Evolutionary conservation across 768 basidiomycete genomes (phyloP), one percentile per base, ranked within the genome.

Genomic region (Leccinum uliginosum): DNA sequence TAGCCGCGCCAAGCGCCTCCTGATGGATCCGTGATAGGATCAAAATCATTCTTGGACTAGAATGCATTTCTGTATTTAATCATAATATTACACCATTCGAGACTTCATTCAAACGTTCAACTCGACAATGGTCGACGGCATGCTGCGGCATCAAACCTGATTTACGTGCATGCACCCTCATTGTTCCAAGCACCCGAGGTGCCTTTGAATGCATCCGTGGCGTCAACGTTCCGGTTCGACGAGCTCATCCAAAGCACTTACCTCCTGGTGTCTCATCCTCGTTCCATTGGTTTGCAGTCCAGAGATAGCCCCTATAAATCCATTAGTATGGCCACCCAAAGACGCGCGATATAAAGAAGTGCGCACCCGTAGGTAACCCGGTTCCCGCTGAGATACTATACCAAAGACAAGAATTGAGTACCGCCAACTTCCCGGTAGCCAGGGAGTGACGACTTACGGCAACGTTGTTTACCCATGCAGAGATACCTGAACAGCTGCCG

Each of bases 101-200:
- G 38, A 38, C n/a, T n/a, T 38, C 17, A 17, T 38, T 38, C 17
- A n/a, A 38, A 38, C 38, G n/a, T 38, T 38, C 38, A n/a, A 38
- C 9, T n/a, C 38, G 38, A 38, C 38, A 9, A 10, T 4, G n/a
- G 38, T 38, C 38, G n/a, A 38, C n/a, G 38, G 35, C 35, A 17
- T 35, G 34, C 34, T 35, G 34, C 7, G 35, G 8, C 38, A 38
- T 38, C 8, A 38, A 38, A 9, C 4, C 9, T 38, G 17, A n/a
- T 30, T 30, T 32, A 49, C n/a, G 26, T 4, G 35, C 85, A 87
- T 43, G 77, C 65, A 8, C 84, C 83, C 64, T 80, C 71, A 62
- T 86, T 78, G 48, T 72, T 73, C 85, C 85, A 86, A 49, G 80
- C 82, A 53, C 76, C 80, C 24, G 78, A 76, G 35, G 73, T 2